Percentiles rank a stretch among this genome's conserved stretches.
phyloP scores from a whole-genome alignment of 1,139 yeast species.

The Kurtzmaniella quercitrusa region DNA sequence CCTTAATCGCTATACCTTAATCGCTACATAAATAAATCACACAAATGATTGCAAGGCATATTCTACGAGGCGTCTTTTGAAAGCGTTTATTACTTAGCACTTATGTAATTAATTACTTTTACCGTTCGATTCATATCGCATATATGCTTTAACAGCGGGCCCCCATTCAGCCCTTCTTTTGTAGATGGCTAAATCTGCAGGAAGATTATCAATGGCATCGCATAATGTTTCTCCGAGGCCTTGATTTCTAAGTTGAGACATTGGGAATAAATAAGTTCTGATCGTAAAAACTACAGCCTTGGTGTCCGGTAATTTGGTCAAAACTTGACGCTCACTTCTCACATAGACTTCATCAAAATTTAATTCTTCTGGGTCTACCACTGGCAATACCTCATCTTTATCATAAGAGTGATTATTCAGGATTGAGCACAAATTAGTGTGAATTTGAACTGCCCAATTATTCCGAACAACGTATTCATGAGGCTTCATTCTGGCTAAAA shows the following conservation, averaged over 20 bases:
- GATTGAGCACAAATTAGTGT: constrained; percentile 23
- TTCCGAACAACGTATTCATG: constrained; percentile 37
- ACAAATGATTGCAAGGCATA: no score
- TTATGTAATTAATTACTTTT: background rate
- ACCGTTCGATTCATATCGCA: background rate
- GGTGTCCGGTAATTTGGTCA: constrained; percentile 36
- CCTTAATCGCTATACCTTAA: no score
- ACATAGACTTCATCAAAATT: constrained; percentile 35
- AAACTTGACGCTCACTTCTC: constrained; percentile 39
- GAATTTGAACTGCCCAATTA: constrained; percentile 42
- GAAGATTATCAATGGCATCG: constrained; percentile 57
- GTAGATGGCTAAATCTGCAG: constrained; percentile 55
- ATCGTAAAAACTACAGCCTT: constrained; percentile 39
- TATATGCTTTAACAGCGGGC: constrained; percentile 48
- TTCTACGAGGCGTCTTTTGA: background rate
- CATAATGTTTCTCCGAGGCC: constrained; percentile 42
- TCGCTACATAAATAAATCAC: no score
- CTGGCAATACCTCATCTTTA: constrained; percentile 22
- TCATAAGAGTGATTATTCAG: constrained; percentile 30
- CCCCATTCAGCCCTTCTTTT: constrained; percentile 66
- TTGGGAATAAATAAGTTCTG: constrained; percentile 38
- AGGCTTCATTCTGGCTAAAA: constrained; percentile 33
- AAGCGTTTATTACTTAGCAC: background rate
- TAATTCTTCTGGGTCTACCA: constrained; percentile 24
- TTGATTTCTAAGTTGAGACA: constrained; percentile 30